phyloP scores from a whole-genome alignment of 1,139 yeast species.

The Torulaspora globosa region DNA sequence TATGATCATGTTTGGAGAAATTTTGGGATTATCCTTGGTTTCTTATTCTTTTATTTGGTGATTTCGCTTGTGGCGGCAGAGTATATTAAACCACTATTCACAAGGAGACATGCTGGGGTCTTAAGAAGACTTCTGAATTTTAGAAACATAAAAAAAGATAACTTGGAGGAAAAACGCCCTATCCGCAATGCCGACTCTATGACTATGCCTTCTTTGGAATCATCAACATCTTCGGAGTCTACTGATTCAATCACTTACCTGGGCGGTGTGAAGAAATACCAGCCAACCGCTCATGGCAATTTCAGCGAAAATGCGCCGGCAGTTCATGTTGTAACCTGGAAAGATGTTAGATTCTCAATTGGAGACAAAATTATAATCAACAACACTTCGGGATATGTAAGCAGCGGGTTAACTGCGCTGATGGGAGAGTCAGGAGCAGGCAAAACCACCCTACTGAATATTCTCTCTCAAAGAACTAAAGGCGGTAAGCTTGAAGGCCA shows the following conservation, averaged over 20 bases:
- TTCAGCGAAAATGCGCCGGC: neutral
- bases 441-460: constrained; percentile 53
- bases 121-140: constrained; percentile 39
- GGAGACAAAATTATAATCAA: constrained; percentile 42
- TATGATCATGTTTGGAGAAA: constrained; percentile 45
- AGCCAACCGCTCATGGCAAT: neutral
- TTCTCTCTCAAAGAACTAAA: constrained; percentile 48
- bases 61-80: constrained; percentile 37
- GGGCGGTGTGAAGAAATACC: neutral
- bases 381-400: constrained; percentile 48
- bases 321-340: constrained; percentile 45
- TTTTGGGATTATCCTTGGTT: constrained; percentile 42
- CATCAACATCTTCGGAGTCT: constrained; percentile 1
- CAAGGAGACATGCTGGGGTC: constrained; percentile 35
- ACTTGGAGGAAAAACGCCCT: neutral
- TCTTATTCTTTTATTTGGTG: constrained; percentile 36
- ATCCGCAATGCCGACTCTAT: neutral
- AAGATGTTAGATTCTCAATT: constrained; percentile 43
- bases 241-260: neutral
- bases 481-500: constrained; percentile 54
- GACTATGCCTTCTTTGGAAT: neutral
- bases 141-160: constrained; percentile 13
- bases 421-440: constrained; percentile 67
- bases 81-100: constrained; percentile 33
- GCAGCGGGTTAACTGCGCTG: constrained; percentile 51